Evolutionary conservation across 257 asterid species (phyloP), one percentile per base, ranked within the genome.

Genomic region (Thymus quinquecostatus): DNA sequence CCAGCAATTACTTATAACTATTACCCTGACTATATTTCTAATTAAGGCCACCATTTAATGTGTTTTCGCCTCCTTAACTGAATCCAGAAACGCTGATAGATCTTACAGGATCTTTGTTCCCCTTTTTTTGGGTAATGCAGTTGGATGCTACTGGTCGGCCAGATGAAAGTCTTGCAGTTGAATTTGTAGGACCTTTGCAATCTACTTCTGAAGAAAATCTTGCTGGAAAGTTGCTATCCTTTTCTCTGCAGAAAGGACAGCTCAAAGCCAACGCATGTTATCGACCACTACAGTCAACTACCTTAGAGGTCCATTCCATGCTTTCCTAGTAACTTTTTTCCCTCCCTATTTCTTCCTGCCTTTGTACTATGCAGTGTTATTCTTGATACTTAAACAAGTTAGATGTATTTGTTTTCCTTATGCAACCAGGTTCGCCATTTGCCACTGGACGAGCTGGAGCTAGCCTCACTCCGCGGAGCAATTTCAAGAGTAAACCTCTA

Each of bases 361-460:
- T 8, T 68, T 64, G 45, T 48, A 41, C 59, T 40, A 49, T 80
- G 60, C 50, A 13, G 55, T 74, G 63, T 60, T 49, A 30, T 73
- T 61, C 44, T 79, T 47, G 0, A 47, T 30, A 58, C 56, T 70
- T 61, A 44, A 44, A 63, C 67, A 50, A 55, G 72, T 57, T 68
- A 36, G 40, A 14, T 71, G 41, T 5, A 7, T 62, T 61, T 69
- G 32, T 70, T 77, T 77, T 62, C 72, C 41, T 21, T 63, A 66
- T 85, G 81, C 79, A 76, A 80, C 66, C 84, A 95, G 99, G 86
- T 89, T 60, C 95, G 99, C 14, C 82, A 89, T 87, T 86, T 95
- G 76, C 99, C 98, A 66, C 79, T 95, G 80, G 99, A 95, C 83
- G 99, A 92, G 72, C 90, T 95, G 82, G 99, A 95, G 93, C 89